Percentiles rank a stretch among this genome's conserved stretches.
phyloP scores from a whole-genome alignment of 371 early-diverging fungal genomes.

The Circinella umbellata region DNA sequence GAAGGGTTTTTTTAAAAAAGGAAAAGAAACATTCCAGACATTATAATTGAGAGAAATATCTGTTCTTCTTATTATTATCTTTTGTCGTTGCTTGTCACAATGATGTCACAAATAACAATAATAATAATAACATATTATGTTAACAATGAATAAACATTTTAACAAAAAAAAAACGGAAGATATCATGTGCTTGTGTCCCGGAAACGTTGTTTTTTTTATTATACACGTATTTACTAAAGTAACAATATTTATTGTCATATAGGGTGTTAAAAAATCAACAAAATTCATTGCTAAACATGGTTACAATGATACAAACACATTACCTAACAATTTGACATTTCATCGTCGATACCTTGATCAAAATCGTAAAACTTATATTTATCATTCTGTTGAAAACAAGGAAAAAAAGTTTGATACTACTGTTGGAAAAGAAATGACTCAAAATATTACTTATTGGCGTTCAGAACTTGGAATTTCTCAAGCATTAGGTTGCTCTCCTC shows the following conservation, averaged over 20 bases:
- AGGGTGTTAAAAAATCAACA: conserved; percentile 26
- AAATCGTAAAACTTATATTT: conserved; percentile 62
- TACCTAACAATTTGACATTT: conserved; percentile 52
- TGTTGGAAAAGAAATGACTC: conserved; percentile 49
- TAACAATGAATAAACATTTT: no score
- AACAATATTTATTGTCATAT: background rate
- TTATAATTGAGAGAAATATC: no score
- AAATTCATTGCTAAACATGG: conserved; percentile 26
- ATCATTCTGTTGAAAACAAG: conserved; percentile 39
- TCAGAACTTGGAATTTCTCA: conserved; percentile 35
- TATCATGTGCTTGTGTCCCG: no score
- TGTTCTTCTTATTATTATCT: no score
- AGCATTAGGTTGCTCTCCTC: conserved; percentile 57
- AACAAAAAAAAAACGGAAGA: no score
- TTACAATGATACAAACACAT: conserved; percentile 9
- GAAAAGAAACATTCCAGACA: no score
- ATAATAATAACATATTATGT: no score
- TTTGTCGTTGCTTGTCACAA: no score
- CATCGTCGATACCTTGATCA: conserved; percentile 64
- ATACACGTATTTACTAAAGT: background rate
- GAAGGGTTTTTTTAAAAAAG: background rate
- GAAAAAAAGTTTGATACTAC: conserved; percentile 42
- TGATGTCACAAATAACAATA: no score
- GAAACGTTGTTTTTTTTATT: background rate
- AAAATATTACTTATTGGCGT: conserved; percentile 45